Conservation (phyloP, 2,329 filamentous ascomycete genomes). For the Plenodomus tracheiphilus region DNA sequence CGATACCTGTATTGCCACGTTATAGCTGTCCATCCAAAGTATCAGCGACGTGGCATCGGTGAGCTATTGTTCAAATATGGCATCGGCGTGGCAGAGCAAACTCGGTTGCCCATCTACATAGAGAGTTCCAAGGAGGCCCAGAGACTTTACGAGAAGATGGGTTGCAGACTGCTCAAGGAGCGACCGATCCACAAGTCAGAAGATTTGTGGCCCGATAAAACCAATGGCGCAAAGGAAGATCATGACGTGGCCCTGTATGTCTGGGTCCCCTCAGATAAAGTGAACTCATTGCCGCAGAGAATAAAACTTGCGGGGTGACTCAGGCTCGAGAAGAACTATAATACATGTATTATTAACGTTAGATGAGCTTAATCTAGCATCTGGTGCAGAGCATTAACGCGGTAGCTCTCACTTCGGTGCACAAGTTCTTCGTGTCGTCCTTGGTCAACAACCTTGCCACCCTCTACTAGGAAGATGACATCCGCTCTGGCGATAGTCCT, state of each 20-base stretch:
- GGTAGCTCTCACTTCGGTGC: conserved; percentile 54
- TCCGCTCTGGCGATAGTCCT: conserved; percentile 49
- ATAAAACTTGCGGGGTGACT: conserved; percentile 13
- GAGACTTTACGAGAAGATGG: conserved; percentile 52
- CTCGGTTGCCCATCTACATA: conserved; percentile 51
- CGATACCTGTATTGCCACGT: conserved; percentile 42
- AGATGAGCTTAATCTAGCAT: conserved; percentile 42
- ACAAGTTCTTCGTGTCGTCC: conserved; percentile 56
- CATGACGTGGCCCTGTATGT: conserved; percentile 17
- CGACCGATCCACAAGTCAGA: conserved; percentile 47
- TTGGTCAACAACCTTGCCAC: conserved; percentile 52
- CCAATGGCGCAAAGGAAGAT: conserved; percentile 5
- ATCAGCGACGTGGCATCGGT: conserved; percentile 50
- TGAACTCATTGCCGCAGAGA: conserved; percentile 12
- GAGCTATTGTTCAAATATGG: conserved; percentile 50
- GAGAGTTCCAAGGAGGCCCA: conserved; percentile 51
- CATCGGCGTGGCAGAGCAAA: conserved; percentile 34
- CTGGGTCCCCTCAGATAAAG: conserved; percentile 17
- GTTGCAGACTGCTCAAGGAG: conserved; percentile 49
- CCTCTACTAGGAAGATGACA: conserved; percentile 53
- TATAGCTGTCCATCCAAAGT: conserved; percentile 50
- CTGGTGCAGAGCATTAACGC: conserved; percentile 55
- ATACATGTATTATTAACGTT: conserved; percentile 7
- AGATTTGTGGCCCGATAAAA: conserved; percentile 25
- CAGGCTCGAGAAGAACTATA: background rate